Base-by-base conservation (phyloP, 345 rosid species). In the Microcos paniculata region DNA sequence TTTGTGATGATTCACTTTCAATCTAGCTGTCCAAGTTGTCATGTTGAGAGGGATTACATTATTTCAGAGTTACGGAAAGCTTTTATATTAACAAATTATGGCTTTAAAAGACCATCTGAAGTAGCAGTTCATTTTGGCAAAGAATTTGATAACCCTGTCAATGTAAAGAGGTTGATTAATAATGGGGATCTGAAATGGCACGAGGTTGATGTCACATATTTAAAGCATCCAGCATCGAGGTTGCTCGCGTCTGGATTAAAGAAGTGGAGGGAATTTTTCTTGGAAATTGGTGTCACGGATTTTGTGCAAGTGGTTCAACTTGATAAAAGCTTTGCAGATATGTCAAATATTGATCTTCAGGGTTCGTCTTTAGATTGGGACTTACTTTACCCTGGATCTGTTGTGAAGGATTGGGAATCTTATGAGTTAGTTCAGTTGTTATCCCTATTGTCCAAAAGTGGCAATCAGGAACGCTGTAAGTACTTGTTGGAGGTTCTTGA, bases 371-470 rank as follows among this genome's bases (percentile, higher is more conserved):
- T 76, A 73, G 85, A 82, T 77, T 43, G 59, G 65, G 83, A 76
- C 53, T 76, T 80, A 65, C 48, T 86, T 73, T 78, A 85, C 43
- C 78, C 83, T 1, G 82, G 78, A 56, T 80, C 81, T 77, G 59
- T 78, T 72, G 91, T 78, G 43, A 85, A 75, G 80, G 99, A 95
- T 86, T 95, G 99, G 99, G 97, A 89, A 81, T 95, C 99, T 62
- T 69, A 68, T 40, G 99, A 95, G 82, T 79, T 93, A 73, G 88
- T 75, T 64, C 75, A 82, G 65, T 71, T 95, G 24, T 82, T 95
- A 74, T 85, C 88, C 26, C 49, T 61, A 45, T 75, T 91, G 84
- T 83, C 85, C 71, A 51, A 56, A 38, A 79, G 63, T 75, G 85
- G 88, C 72, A 81, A 86, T 81, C 78, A 28, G n/a, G 84, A 85